These are phyloP conservation scores for Ceratobasidium sp. DNA, from an alignment of 1,284 basidiomycete genomes.

Conservation along the genomic window DNA sequence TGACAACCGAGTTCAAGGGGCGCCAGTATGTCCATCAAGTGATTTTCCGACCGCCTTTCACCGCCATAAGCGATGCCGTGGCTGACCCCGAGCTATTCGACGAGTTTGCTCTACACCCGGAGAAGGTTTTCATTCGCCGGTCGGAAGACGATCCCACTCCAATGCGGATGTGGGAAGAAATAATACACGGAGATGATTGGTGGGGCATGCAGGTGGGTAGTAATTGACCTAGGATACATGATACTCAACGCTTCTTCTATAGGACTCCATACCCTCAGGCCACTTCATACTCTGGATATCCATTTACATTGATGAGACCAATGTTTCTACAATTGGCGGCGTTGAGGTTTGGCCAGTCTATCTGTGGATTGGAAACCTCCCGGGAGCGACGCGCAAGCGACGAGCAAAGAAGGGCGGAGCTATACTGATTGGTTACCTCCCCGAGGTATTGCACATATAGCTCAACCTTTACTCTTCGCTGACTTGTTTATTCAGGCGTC, in stretches of 20 bases:
- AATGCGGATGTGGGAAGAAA: slow-evolving; percentile 1
- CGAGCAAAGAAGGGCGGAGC: too few relatives aligned
- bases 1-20: not conserved
- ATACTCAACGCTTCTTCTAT: not conserved
- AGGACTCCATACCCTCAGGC: not conserved
- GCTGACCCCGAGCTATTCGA: not conserved
- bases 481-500: not conserved
- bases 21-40: not conserved
- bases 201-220: not conserved
- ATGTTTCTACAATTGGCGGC: not conserved
- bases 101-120: not conserved
- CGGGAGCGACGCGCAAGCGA: not conserved
- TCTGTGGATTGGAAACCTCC: not conserved
- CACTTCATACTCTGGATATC: not conserved
- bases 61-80: not conserved
- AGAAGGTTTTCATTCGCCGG: not conserved
- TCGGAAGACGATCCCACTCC: not conserved
- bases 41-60: not conserved
- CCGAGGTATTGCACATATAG: not conserved
- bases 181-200: not conserved
- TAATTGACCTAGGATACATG: not conserved
- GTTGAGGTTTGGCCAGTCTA: not conserved
- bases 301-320: slow-evolving; percentile 1
- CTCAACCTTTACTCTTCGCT: not conserved
- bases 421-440: not conserved